These are phyloP conservation scores for Breviolum minutum DNA, from an alignment of 73 alveolate species.

Conservation along the genomic window DNA sequence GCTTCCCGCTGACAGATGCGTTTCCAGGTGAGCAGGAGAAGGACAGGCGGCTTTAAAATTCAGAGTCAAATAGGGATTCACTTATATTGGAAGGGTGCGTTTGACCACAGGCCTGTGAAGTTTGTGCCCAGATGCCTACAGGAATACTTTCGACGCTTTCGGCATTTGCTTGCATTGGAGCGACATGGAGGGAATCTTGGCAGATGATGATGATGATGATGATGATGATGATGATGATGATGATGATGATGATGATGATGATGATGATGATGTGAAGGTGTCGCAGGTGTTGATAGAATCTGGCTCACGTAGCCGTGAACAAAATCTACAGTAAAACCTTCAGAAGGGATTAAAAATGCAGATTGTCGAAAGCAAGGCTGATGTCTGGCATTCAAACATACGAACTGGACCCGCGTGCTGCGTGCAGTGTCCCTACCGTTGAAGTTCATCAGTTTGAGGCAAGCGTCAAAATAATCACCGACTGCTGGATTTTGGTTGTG, in stretches of 20 bases:
- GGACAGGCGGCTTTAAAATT: neutral
- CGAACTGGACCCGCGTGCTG: conserved; percentile 49
- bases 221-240: too few relatives aligned
- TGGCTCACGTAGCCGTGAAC: too few relatives aligned
- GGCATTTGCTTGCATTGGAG: conserved; percentile 80
- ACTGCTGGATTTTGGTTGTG: too few relatives aligned
- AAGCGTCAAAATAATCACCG: neutral
- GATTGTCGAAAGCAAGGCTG: conserved; percentile 13
- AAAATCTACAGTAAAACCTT: neutral
- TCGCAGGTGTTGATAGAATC: too few relatives aligned
- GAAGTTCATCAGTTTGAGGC: conserved; percentile 70
- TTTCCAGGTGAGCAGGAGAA: conserved; percentile 73
- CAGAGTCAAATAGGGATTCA: neutral
- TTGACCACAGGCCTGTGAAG: neutral
- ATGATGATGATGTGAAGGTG: too few relatives aligned
- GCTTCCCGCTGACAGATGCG: conserved; percentile 46
- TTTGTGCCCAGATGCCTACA: neutral
- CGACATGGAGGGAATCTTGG: conserved; percentile 85
- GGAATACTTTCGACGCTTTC: conserved; percentile 84
- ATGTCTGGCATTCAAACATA: conserved; percentile 80
- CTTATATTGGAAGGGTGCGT: neutral
- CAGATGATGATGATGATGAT: neutral
- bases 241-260: too few relatives aligned
- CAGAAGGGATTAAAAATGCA: neutral
- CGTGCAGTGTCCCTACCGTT: conserved; percentile 56